A percentile compares a stretch with the other conserved stretches of the same genome.
Conservation (phyloP, 2,329 filamentous ascomycete genomes). For the Apiospora pterosperma region DNA sequence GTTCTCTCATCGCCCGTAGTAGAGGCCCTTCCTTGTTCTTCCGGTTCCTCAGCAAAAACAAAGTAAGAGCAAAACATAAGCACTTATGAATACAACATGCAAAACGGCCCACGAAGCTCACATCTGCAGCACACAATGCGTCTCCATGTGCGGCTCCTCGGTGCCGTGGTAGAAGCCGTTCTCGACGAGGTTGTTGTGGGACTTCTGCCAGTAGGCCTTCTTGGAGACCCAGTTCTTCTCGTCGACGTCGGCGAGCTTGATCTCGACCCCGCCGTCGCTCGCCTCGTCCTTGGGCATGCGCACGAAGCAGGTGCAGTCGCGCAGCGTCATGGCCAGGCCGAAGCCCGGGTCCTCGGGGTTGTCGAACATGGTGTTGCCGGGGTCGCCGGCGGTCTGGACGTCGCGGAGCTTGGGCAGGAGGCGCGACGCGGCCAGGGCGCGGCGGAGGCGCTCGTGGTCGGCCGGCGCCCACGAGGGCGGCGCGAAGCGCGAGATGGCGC, state of each 20-base stretch:
- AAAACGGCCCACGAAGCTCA: neutral
- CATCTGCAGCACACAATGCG: constrained; percentile 22
- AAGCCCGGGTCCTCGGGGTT: constrained; percentile 43
- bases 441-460: constrained; percentile 28
- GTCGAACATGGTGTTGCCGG: constrained; percentile 38
- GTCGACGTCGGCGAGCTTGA: constrained; percentile 73
- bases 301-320: constrained; percentile 75
- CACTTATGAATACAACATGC: neutral
- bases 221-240: constrained; percentile 68
- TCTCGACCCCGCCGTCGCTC: constrained; percentile 37
- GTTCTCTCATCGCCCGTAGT: neutral
- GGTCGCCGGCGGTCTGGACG: constrained; percentile 37
- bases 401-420: constrained; percentile 34
- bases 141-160: constrained; percentile 20
- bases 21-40: neutral
- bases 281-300: constrained; percentile 42
- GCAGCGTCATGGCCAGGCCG: constrained; percentile 72
- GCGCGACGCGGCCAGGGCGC: constrained; percentile 34
- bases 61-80: neutral
- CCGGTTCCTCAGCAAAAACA: neutral
- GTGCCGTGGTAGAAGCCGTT: constrained; percentile 62
- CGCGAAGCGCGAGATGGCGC: constrained; percentile 38
- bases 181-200: constrained; percentile 60
- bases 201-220: constrained; percentile 62
- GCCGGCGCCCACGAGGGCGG: constrained; percentile 25